Conservation (phyloP, 176 grass and related monocot genomes). For the Eremochloa ophiuroides region DNA sequence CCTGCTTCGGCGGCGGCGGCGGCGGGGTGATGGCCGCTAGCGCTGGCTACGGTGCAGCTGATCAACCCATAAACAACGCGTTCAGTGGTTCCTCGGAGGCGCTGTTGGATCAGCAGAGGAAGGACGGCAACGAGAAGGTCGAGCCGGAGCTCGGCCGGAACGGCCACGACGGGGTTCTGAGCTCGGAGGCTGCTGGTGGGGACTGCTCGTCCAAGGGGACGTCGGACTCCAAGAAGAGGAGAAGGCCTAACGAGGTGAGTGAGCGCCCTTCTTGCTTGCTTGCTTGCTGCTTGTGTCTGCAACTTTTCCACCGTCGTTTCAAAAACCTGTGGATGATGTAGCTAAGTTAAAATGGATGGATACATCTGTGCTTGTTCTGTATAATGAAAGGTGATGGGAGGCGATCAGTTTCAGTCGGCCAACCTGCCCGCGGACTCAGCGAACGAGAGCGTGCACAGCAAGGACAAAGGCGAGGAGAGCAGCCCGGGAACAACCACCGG, state of each 20-base stretch:
- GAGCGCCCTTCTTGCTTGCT: not conserved
- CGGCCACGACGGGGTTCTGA: conserved; percentile 38
- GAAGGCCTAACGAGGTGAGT: conserved; percentile 60
- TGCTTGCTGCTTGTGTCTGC: not conserved
- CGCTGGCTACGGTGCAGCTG: conserved; percentile 14
- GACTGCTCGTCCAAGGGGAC: conserved; percentile 70
- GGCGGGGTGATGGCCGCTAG: conserved; percentile 19
- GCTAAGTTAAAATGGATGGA: not conserved
- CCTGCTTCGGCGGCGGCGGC: conserved; percentile 49
- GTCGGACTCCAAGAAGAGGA: conserved; percentile 68
- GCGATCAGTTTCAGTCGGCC: conserved; percentile 53
- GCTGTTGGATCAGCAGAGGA: conserved; percentile 27
- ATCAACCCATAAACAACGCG: conserved; percentile 15
- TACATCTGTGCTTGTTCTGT: not conserved
- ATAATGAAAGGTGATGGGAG: conserved; percentile 38
- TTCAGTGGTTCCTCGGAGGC: conserved; percentile 34
- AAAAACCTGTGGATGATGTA: not conserved
- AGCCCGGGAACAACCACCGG: conserved; percentile 39
- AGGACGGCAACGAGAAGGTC: conserved; percentile 33
- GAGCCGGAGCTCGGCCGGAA: conserved; percentile 46
- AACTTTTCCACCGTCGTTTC: conserved; percentile 3
- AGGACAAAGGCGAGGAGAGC: conserved; percentile 56
- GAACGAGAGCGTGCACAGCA: conserved; percentile 54
- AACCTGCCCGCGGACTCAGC: conserved; percentile 41
- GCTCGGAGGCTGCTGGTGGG: conserved; percentile 39